These are phyloP conservation scores for Pseudogymnoascus sp. DNA, from an alignment of 2,329 filamentous ascomycete species.

Conservation along the genomic window DNA sequence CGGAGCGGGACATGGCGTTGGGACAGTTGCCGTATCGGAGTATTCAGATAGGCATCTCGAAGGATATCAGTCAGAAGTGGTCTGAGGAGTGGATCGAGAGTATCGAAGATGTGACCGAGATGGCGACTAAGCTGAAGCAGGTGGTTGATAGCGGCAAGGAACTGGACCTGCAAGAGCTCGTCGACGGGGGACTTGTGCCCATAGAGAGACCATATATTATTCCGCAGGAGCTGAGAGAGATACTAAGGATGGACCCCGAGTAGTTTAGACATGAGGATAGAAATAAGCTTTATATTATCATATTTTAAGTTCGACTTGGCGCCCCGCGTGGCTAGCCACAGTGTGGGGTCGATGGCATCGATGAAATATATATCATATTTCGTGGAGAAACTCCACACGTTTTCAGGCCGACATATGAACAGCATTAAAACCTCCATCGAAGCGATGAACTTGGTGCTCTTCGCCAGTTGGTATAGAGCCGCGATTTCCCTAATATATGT, in stretches of 20 bases:
- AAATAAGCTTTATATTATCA: neutral
- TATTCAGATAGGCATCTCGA: constrained; percentile 53
- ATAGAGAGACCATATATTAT: constrained; percentile 37
- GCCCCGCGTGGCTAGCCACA: neutral
- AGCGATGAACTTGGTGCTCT: neutral
- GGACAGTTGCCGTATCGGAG: constrained; percentile 42
- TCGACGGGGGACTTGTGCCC: constrained; percentile 35
- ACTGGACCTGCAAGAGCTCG: constrained; percentile 31
- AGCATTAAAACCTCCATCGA: neutral
- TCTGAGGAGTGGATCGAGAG: constrained; percentile 42
- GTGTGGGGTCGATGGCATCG: neutral
- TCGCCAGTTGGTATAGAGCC: neutral
- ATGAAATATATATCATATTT: neutral
- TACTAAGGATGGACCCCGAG: constrained; percentile 28
- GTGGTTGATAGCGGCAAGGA: constrained; percentile 32
- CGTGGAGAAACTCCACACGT: neutral
- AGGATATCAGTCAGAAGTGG: constrained; percentile 37
- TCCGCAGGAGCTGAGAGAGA: constrained; percentile 29
- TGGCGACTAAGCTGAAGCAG: constrained; percentile 39
- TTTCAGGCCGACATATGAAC: neutral
- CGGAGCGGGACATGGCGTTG: constrained; percentile 42
- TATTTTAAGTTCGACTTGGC: neutral
- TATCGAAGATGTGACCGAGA: constrained; percentile 51
- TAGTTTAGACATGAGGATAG: neutral
- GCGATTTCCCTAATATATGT: neutral